Base-by-base conservation (phyloP, 2,329 filamentous ascomycete species). In the Verticillium zaregamsianum region DNA sequence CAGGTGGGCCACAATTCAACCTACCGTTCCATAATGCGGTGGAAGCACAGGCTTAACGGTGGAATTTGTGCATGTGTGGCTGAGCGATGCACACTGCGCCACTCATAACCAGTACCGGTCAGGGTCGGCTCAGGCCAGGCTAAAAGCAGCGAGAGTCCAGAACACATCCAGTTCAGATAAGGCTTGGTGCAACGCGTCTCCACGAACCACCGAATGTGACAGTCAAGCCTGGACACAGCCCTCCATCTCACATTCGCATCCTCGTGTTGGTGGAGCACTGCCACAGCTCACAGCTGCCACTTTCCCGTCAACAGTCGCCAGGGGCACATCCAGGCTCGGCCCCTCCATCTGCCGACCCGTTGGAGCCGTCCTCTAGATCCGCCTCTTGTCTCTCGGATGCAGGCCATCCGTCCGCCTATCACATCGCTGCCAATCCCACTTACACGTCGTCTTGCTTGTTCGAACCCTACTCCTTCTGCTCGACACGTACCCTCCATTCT, bases 361-460 rank as follows among this genome's bases (percentile, higher is more conserved):
- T 3, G 45, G 23, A 52, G 45, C 45, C 20, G 45, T 52, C 45
- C 45, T 25, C 45, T 12, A 52, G 45, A 52, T 52, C 45, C 45
- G 45, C 45, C 40, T 49, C 40, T 20, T 25, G 45, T 52, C 45
- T 52, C 45, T 52, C 45, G 45, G 45, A 52, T 52, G 45, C 45
- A 52, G 45, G 45, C 20, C 45, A 52, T 52, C 56, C 55, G 40
- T 40, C 32, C 28, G 40, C 55, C 54, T 55, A 57, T 60, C 54
- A 25, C 15, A n/a, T 25, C 37, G 45, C 37, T 20, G 37, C 45
- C 54, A 23, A 23, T 33, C 55, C 55, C 31, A 32, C 28, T 57
- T 57, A 57, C 55, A 57, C 31, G 31, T 55, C 54, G n/a, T 25
- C 55, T 12, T 57, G n/a, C 31, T 23, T n/a, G 31, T n/a, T 57